Conservation (phyloP, 2,329 filamentous ascomycete species). For the Pezicula rhizophila region DNA sequence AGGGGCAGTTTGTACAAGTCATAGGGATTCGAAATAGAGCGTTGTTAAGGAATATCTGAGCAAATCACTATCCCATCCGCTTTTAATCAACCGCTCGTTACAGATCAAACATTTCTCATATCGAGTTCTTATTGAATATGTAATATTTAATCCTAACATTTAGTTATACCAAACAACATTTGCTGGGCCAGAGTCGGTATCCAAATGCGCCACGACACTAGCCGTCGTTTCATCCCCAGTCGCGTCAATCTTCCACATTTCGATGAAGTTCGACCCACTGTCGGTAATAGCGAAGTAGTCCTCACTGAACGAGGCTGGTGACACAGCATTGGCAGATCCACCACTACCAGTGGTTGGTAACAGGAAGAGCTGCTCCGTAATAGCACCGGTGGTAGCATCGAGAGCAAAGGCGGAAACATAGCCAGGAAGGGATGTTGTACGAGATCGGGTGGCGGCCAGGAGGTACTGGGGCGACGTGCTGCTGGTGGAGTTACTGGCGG, state of each 20-base stretch:
- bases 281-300: constrained; percentile 29
- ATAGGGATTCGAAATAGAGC: no score
- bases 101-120: no score
- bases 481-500: background rate
- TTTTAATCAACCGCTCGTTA: no score
- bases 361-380: constrained; percentile 27
- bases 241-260: constrained; percentile 28
- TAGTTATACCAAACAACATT: constrained; percentile 12
- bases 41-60: no score
- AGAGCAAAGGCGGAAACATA: constrained; percentile 30
- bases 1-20: no score
- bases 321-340: constrained; percentile 30
- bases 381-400: constrained; percentile 18
- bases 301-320: constrained; percentile 28
- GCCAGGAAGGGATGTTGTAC: constrained; percentile 19
- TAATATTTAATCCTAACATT: background rate
- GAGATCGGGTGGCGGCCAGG: constrained; percentile 17
- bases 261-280: constrained; percentile 28
- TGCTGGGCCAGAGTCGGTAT: constrained; percentile 7
- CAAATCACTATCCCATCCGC: no score
- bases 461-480: constrained; percentile 17
- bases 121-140: no score
- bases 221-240: constrained; percentile 7
- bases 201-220: constrained; percentile 9
- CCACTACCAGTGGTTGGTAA: constrained; percentile 27